Base-by-base conservation (phyloP, 495 filamentous ascomycete species). In the Bathelium albidoporum region DNA sequence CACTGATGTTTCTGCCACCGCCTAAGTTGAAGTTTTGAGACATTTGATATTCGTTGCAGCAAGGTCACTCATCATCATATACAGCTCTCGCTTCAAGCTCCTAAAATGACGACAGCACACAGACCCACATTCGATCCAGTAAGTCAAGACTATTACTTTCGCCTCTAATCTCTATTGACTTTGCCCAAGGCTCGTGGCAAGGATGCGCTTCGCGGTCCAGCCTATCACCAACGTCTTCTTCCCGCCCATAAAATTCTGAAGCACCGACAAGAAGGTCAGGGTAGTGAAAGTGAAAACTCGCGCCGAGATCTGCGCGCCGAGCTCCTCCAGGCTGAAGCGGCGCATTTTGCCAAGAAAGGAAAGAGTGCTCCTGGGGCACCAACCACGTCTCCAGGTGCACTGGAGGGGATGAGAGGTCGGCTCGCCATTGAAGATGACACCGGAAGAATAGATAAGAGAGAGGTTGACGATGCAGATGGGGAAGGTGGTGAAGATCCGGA, bases 161-260 rank as follows among this genome's bases (percentile, higher is more conserved):
- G 12, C 4, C 9, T 28, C 49, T 20, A 64, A 67, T 65, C 63
- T 70, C 72, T 34, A 74, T 69, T 41, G 22, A 62, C 28, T 63
- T 43, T 60, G 64, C 64, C 5, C n/a, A 32, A 92, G 89, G 92
- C 94, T 44, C 86, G 87, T 72, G 94, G 95, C 68, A 96, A 95
- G 82, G 94, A 98, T 74, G 89, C 92, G 71, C 88, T 89, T 61
- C 87, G 91, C 68, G 94, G 94, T 18, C 89, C 90, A 43, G 94
- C 94, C 63, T 97, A 97, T 77, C 94, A 98, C 74, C 94, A 97
- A 79, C 86, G 94, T 60, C 87, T 97, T 12, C 86, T 96, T 1
- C 95, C 94, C 3, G 94, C 94, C 11, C 86, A 97, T 71, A 97
- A 87, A 36, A 85, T 88, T 69, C 84, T 98, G 69, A 98, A 98